Base-by-base conservation (phyloP, 2,329 filamentous ascomycete genomes). In the Salinomyces thailandicus region DNA sequence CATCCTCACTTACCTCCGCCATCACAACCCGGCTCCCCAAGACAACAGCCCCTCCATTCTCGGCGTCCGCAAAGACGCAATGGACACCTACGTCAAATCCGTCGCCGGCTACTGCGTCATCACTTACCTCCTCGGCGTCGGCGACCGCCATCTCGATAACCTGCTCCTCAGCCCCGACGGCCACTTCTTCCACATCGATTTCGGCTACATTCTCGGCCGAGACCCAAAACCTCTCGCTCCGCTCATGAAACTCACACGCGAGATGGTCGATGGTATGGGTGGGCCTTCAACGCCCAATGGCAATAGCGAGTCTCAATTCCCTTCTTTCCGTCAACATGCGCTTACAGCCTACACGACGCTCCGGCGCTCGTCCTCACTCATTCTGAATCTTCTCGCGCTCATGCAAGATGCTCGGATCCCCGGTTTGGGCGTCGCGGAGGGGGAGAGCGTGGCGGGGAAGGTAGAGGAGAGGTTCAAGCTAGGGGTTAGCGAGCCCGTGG, bases 261-360 rank as follows among this genome's bases (percentile, higher is more conserved):
- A 98, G 56, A 98, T 98, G 91, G 85, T 96, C 3, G 91, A 98
- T 53, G 91, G 87, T 44, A 95, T 98, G 85, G 93, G 93, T 27
- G 91, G 91, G 9, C 22, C 22, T 26, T 72, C 41, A 6, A 41
- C 39, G 8, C 40, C 31, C 16, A 26, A 26, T 4, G 22, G 22
- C 9, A n/a, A 26, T 26, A 26, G 22, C 22, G 54, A 59, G 24
- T 50, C 45, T 4, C 80, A 93, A 44, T 98, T 94, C 60, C 70
- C 79, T 29, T 75, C 81, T 36, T 98, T 98, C 64, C 91, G 91
- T 57, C 84, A 93, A 52, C 94, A 96, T 61, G 94, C 86, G 59
- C 95, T 94, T 62, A 82, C 93, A 3, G 85, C 91, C 0, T 98
- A 93, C 62, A 85, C 83, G 1, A 87, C 91, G 1, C 67, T 98